phyloP scores from a whole-genome alignment of 2,329 filamentous ascomycete species.

The Colletotrichum agaves region DNA sequence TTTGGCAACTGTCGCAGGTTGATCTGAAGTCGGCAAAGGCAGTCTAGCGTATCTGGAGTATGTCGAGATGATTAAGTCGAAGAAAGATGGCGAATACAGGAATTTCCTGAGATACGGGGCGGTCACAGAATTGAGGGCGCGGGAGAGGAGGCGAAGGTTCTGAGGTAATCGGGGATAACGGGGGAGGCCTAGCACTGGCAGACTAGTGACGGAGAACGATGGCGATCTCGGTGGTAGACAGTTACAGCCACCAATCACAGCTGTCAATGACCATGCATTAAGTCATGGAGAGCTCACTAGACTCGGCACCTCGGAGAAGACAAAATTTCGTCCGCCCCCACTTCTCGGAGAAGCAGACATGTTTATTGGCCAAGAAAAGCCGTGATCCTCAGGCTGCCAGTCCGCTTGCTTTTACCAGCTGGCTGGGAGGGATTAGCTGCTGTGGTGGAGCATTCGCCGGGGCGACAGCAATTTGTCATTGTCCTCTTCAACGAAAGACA shows the following conservation, averaged over 20 bases:
- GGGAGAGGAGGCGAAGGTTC: conserved; percentile 33
- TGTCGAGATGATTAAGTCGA: conserved; percentile 26
- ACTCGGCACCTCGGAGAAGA: conserved; percentile 40
- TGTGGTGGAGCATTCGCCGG: conserved; percentile 1
- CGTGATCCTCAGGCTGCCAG: neutral
- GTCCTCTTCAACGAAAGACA: conserved; percentile 9
- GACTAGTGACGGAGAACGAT: conserved; percentile 38
- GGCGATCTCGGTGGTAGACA: conserved; percentile 39
- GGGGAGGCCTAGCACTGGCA: conserved; percentile 15
- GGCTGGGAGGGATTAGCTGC: conserved; percentile 9
- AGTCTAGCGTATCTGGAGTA: conserved; percentile 7
- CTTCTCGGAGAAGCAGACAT: neutral
- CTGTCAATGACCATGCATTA: conserved; percentile 36
- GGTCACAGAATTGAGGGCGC: conserved; percentile 1
- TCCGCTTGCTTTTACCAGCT: conserved; percentile 3
- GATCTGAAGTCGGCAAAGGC: conserved; percentile 21
- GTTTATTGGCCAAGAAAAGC: conserved; percentile 7
- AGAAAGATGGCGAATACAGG: conserved; percentile 25
- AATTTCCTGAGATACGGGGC: conserved; percentile 5
- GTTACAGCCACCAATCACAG: conserved; percentile 29
- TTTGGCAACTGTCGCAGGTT: conserved; percentile 13
- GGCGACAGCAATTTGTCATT: conserved; percentile 27
- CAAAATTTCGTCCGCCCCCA: conserved; percentile 21
- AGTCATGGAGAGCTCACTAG: conserved; percentile 27
- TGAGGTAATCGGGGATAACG: conserved; percentile 17